phyloP scores from a whole-genome alignment of 371 early-diverging fungal genomes.

The Saksenaea vasiformis region DNA sequence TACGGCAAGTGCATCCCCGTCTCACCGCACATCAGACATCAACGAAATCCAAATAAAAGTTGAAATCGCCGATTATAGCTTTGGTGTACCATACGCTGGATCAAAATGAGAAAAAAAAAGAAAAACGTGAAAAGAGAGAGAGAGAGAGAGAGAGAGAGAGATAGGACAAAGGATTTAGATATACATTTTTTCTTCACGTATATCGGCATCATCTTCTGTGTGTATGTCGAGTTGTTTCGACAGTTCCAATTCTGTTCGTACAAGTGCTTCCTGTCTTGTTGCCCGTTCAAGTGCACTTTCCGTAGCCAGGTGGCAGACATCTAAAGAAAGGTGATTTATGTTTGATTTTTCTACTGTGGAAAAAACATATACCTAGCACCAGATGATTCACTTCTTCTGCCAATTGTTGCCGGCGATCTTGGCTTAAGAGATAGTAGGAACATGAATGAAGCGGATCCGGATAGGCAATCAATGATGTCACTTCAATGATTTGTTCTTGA shows the following conservation, averaged over 20 bases:
- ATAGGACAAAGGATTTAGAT: neutral
- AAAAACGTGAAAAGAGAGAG: neutral
- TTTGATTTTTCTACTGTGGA: neutral
- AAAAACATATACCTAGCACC: conserved; percentile 22
- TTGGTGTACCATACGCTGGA: neutral
- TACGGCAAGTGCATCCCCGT: neutral
- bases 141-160: neutral
- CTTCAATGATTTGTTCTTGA: conserved; percentile 34
- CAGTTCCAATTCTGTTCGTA: neutral
- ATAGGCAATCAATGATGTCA: conserved; percentile 44
- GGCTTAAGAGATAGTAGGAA: conserved; percentile 29
- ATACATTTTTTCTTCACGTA: neutral
- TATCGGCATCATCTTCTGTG: neutral
- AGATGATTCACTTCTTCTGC: conserved; percentile 35
- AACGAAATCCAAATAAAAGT: no score
- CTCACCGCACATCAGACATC: no score
- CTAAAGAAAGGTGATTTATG: neutral
- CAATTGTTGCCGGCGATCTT: conserved; percentile 33
- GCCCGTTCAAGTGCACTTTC: neutral
- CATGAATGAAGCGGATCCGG: conserved; percentile 36
- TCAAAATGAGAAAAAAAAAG: neutral
- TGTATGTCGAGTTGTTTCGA: neutral
- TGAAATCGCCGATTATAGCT: no score
- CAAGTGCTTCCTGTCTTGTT: neutral
- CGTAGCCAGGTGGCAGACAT: neutral